Percentiles rank a stretch among this genome's conserved stretches.
phyloP scores from a whole-genome alignment of 169 alveolate genomes.

The Eimeria necatrix region DNA sequence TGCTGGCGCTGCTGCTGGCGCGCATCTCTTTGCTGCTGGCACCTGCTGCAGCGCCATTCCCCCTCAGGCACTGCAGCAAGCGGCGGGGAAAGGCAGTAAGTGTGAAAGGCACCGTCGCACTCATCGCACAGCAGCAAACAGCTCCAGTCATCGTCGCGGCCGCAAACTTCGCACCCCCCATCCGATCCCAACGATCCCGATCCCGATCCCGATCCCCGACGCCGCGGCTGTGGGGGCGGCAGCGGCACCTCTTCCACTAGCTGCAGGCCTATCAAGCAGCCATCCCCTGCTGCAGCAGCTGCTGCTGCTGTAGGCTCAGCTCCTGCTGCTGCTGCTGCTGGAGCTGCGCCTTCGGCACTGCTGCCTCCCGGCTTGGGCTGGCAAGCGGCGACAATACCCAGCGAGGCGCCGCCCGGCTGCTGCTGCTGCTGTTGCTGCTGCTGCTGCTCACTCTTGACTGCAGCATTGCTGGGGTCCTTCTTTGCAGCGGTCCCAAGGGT shows the following conservation, averaged over 20 bases:
- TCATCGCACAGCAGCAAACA: constrained; percentile 89
- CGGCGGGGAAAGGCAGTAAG: constrained; percentile 89
- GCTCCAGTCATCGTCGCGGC: constrained; percentile 88
- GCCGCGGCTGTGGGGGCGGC: neutral
- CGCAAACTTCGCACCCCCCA: constrained; percentile 88
- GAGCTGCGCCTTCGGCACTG: neutral
- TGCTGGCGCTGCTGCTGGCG: neutral
- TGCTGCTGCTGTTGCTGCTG: neutral
- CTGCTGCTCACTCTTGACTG: neutral
- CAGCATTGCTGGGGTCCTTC: neutral
- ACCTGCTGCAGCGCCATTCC: constrained; percentile 87
- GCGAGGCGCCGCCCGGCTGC: neutral
- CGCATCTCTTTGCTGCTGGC: neutral
- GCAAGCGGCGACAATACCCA: neutral
- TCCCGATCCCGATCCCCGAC: constrained; percentile 8
- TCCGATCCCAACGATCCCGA: constrained; percentile 67
- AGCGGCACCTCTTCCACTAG: constrained; percentile 9
- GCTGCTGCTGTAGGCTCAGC: neutral
- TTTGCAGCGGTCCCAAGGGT: neutral
- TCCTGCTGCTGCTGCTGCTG: neutral
- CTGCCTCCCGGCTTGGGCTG: constrained; percentile 3
- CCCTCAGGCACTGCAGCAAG: constrained; percentile 85
- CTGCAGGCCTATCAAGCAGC: constrained; percentile 16
- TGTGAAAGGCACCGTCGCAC: constrained; percentile 91
- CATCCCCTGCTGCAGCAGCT: neutral